These are phyloP conservation scores for Epichloe bromicola DNA, from an alignment of 2,329 filamentous ascomycete genomes.

Conservation along the genomic window DNA sequence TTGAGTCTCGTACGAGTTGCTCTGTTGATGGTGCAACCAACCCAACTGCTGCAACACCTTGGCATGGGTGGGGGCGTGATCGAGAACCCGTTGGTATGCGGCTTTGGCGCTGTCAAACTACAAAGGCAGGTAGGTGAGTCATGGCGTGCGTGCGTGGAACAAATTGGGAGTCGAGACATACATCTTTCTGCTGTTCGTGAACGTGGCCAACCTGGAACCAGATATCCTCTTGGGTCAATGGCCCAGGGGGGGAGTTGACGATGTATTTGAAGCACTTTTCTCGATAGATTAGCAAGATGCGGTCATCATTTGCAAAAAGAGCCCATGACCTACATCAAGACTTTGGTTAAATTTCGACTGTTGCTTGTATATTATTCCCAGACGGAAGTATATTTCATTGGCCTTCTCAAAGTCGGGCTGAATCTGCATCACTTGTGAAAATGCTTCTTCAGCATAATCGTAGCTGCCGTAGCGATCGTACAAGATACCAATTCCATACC, in stretches of 20 bases:
- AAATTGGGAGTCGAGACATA: constrained; percentile 38
- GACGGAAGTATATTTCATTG: constrained; percentile 95
- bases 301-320: background rate
- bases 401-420: constrained; percentile 96
- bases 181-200: constrained; percentile 97
- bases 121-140: constrained; percentile 21
- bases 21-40: constrained; percentile 96
- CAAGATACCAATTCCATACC: constrained; percentile 96
- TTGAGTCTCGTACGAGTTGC: constrained; percentile 78
- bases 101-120: constrained; percentile 88
- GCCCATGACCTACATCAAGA: constrained; percentile 56
- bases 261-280: constrained; percentile 96
- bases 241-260: constrained; percentile 85
- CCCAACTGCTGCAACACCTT: constrained; percentile 97
- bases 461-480: constrained; percentile 94
- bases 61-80: constrained; percentile 84
- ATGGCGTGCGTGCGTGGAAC: constrained; percentile 13
- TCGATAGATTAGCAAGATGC: background rate
- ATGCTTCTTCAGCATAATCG: constrained; percentile 94
- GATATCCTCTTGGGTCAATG: constrained; percentile 92
- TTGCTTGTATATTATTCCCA: constrained; percentile 99
- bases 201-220: constrained; percentile 99
- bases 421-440: constrained; percentile 98
- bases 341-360: constrained; percentile 88
- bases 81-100: constrained; percentile 84